Conservation (phyloP, 2,329 filamentous ascomycete species). For the Fusarium odoratissimum region DNA sequence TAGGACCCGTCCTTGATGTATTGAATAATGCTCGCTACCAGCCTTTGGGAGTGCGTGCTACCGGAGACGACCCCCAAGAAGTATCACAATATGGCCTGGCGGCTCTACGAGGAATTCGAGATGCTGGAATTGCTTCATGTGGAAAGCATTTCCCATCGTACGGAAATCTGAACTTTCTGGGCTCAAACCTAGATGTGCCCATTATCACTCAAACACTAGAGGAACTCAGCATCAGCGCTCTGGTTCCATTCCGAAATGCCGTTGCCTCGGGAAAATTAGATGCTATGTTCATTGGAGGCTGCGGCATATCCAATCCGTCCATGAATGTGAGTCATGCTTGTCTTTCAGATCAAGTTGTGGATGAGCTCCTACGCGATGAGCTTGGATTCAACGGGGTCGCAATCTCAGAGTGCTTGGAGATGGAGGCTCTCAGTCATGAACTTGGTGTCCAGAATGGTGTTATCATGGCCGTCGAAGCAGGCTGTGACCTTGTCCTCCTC, state of each 20-base stretch:
- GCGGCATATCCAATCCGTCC: conserved; percentile 89
- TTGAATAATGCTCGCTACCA: conserved; percentile 93
- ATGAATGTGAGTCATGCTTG: conserved; percentile 97
- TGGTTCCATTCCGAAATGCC: conserved; percentile 92
- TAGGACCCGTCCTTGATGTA: conserved; percentile 93
- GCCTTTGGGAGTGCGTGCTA: conserved; percentile 87
- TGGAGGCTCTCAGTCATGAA: conserved; percentile 95
- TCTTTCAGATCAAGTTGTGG: conserved; percentile 91
- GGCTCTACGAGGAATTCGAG: conserved; percentile 91
- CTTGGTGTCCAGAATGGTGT: conserved; percentile 97
- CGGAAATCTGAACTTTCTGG: conserved; percentile 92
- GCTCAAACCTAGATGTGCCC: conserved; percentile 89
- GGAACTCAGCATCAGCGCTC: conserved; percentile 88
- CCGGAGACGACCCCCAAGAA: conserved; percentile 93
- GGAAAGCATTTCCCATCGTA: conserved; percentile 98
- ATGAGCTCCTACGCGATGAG: conserved; percentile 87
- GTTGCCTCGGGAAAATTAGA: conserved; percentile 85
- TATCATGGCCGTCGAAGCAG: conserved; percentile 96
- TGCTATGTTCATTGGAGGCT: conserved; percentile 95
- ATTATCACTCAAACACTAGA: conserved; percentile 96
- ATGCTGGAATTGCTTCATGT: conserved; percentile 87
- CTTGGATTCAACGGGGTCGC: conserved; percentile 92
- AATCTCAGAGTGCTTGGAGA: conserved; percentile 94
- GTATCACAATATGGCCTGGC: conserved; percentile 93
- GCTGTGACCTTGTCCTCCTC: conserved; percentile 90